Evolutionary conservation across 192 early-diverging fungal species (phyloP).

Genomic region (Podila clonocystis): DNA sequence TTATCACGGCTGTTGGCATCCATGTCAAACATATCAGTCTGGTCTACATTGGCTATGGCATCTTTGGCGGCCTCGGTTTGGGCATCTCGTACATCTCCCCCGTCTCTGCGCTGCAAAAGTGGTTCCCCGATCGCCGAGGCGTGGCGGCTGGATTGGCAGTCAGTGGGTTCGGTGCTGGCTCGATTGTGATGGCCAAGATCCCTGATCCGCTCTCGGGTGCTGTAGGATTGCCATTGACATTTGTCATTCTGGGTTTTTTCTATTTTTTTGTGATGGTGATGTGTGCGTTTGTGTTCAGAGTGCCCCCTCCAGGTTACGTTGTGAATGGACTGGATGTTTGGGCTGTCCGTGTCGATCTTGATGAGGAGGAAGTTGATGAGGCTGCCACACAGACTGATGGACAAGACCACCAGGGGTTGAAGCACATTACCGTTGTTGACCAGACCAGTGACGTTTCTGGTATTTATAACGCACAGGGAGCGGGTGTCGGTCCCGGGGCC

Average conservation of each 20-base stretch:
- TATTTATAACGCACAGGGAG: neutral
- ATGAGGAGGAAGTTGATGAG: constrained; percentile 10
- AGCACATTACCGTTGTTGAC: constrained; percentile 6
- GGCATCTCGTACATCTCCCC: constrained; percentile 74
- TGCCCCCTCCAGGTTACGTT: constrained; percentile 73
- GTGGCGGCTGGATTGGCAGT: constrained; percentile 72
- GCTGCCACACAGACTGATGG: constrained; percentile 7
- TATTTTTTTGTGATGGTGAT: constrained; percentile 71
- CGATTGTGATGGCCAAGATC: constrained; percentile 73
- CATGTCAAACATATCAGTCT: constrained; percentile 63
- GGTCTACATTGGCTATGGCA: constrained; percentile 72
- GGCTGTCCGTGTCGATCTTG: constrained; percentile 32
- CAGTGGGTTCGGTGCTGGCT: constrained; percentile 80
- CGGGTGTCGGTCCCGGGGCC: neutral
- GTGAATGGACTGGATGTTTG: constrained; percentile 70
- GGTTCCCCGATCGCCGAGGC: constrained; percentile 70
- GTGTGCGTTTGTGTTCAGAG: constrained; percentile 63
- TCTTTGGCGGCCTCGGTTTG: constrained; percentile 69
- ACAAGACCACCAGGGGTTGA: constrained; percentile 7
- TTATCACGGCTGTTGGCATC: constrained; percentile 65
- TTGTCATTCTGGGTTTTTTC: constrained; percentile 71
- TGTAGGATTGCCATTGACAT: constrained; percentile 66
- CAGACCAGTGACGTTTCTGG: neutral
- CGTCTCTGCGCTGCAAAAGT: constrained; percentile 68
- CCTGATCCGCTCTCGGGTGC: constrained; percentile 66